Base-by-base conservation (phyloP, 2,329 filamentous ascomycete species). In the Parastagonospora avenae region DNA sequence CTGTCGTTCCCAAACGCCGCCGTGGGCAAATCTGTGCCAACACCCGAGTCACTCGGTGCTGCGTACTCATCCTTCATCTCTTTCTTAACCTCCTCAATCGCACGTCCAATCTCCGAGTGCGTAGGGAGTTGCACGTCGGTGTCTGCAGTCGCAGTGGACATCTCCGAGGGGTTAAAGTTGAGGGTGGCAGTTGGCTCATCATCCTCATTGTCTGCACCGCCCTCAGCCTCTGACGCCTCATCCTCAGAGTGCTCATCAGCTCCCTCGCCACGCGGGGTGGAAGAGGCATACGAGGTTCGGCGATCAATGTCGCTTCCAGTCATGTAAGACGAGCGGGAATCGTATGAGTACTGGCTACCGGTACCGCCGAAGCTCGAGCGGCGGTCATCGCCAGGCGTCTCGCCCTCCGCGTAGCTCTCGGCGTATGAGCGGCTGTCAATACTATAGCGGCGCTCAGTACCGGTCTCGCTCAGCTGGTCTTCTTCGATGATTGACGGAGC, bases 321-420 rank as follows among this genome's bases (percentile, higher is more conserved):
- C 68, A 80, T 73, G 65, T 80, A 80, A 2, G 64, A 68, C 16
- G 74, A 75, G n/a, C 77, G 77, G n/a, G 76, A 78, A 7, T 69
- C 78, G 52, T 77, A 79, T 0, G 76, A 77, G 57, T 77, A 73
- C 42, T 79, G 76, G 48, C 74, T 77, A 27, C 68, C 71, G 1
- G 70, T 64, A 4, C 71, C 75, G 6, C 74, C 76, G 54, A 72
- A 77, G 62, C 74, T 75, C 11, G 66, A 74, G 14, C 74, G 71
- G n/a, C 64, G 67, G 33, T 72, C 70, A 29, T 54, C 66, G 4
- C 72, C 66, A 32, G 74, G 72, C 6, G 62, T 70, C 48, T 71
- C 68, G 27, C 68, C 71, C 4, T 73, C 71, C 8, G 55, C 60
- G 43, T 70, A 67, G 47, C 67, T 70, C 36, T 66, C 70, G 11